Conservation (phyloP, 2,329 filamentous ascomycete genomes). For the Paecilomyces sp. region DNA sequence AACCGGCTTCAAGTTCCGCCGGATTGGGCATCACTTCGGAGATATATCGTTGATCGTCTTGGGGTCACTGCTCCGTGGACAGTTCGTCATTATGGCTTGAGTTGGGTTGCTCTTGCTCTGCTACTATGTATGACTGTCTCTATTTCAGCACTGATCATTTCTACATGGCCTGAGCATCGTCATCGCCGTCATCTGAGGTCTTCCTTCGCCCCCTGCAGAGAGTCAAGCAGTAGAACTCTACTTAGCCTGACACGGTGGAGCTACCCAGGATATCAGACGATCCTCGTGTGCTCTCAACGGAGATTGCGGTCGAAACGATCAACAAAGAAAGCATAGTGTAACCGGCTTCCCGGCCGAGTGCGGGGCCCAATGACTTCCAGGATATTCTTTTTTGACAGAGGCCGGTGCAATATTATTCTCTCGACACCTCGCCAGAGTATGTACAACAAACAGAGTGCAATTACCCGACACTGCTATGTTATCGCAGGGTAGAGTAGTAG, state of each 20-base stretch:
- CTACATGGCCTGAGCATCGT: not conserved
- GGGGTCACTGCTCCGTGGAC: too few relatives aligned
- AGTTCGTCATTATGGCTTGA: not conserved
- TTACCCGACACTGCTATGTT: not conserved
- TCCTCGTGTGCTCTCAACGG: not conserved
- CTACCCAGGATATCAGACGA: not conserved
- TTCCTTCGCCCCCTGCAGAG: not conserved
- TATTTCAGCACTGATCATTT: not conserved
- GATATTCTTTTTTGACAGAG: not conserved
- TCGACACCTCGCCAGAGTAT: not conserved
- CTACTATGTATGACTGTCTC: not conserved
- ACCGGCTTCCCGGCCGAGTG: not conserved
- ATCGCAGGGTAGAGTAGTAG: not conserved
- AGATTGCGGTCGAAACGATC: not conserved
- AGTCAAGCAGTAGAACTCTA: not conserved
- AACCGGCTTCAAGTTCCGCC: not conserved
- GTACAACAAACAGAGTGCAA: not conserved
- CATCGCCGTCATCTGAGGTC: not conserved
- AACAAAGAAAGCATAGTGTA: not conserved
- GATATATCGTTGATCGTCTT: not conserved
- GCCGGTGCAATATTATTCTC: not conserved
- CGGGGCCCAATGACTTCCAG: not conserved
- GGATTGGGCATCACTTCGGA: not conserved
- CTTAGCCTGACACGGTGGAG: not conserved
- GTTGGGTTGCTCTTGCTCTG: not conserved